Base-by-base conservation (phyloP, 2,329 filamentous ascomycete genomes). In the Beauveria sp. region DNA sequence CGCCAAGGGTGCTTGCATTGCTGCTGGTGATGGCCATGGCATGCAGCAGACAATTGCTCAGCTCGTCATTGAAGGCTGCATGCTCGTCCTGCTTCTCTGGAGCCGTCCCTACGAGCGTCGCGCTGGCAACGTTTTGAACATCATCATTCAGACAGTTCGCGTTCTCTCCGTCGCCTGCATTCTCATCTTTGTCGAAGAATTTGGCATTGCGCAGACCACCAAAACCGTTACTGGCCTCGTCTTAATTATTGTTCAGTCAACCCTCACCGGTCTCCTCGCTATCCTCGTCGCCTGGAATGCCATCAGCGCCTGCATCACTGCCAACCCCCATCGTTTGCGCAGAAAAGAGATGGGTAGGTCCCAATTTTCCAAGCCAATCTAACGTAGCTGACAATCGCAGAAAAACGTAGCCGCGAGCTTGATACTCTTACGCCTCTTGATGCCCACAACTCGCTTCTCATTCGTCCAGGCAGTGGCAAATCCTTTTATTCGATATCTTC, bases 191-290 rank as follows among this genome's bases (percentile, higher is more conserved):
- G 93, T 98, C 31, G 89, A 98, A 72, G 88, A 98, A 76, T 86
- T 99, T 60, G 90, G 90, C 62, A 88, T 99, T 67, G 83, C 87
- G 6, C 88, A 97, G 74, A 96, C 93, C 10, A 97, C 93, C 10
- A 91, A 97, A 79, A 98, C 95, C 0, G 85, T 98, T 55, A 93
- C 91, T 18, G 95, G 95, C 61, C 85, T 98, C n/a, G 90, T 92
- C 18, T 82, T 99, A 63, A 95, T 98, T 66, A 91, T 88, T n/a
- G 83, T 98, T 5, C 95, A 99, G 76, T 90, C 90, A 0, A 84
- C 88, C 0, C 78, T 99, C 67, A 96, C 93, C 6, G 92, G 84
- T 64, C 75, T 91, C 26, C 80, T 99, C 62, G 93, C 91, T 3
- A 89, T 98, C 57, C 81, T 98, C 34, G 96, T 99, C 68, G 83